Evolutionary conservation across 2,329 filamentous ascomycete species (phyloP).

Genomic region (Fusarium hainanense): DNA sequence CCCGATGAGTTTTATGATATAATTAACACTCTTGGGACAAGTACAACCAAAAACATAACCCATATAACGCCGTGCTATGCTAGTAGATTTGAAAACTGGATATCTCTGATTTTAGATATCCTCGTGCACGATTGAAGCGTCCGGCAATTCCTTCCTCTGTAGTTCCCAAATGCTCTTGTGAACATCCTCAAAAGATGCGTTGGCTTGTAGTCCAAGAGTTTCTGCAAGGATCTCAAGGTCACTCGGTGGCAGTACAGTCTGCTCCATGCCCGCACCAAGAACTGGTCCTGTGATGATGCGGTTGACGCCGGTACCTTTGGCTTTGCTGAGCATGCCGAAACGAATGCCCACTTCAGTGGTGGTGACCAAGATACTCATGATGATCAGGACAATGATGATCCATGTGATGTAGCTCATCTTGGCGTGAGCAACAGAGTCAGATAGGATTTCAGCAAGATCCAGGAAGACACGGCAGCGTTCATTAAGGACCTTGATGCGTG

Average conservation of each 20-base stretch:
- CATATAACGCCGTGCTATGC: conserved; percentile 44
- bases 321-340: conserved; percentile 74
- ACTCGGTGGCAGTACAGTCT: conserved; percentile 37
- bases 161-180: conserved; percentile 49
- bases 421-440: conserved; percentile 89
- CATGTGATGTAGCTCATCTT: conserved; percentile 98
- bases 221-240: conserved; percentile 52
- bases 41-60: not conserved
- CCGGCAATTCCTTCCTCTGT: conserved; percentile 32
- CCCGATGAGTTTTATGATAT: not conserved
- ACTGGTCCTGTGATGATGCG: conserved; percentile 24
- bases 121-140: conserved; percentile 24
- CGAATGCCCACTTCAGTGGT: conserved; percentile 88
- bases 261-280: conserved; percentile 32
- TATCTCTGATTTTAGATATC: conserved; percentile 20
- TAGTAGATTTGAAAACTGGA: not conserved
- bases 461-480: conserved; percentile 97
- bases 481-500: conserved; percentile 94
- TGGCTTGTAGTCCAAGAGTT: conserved; percentile 49
- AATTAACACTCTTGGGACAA: not conserved
- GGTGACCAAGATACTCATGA: conserved; percentile 91
- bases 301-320: conserved; percentile 29
- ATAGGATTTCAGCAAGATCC: conserved; percentile 93
- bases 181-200: conserved; percentile 53
- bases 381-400: conserved; percentile 96